Percentiles rank a stretch among this genome's conserved stretches.
Evolutionary conservation across 2,329 filamentous ascomycete species (phyloP).

Genomic region (Sclerotinia spermophila): DNA sequence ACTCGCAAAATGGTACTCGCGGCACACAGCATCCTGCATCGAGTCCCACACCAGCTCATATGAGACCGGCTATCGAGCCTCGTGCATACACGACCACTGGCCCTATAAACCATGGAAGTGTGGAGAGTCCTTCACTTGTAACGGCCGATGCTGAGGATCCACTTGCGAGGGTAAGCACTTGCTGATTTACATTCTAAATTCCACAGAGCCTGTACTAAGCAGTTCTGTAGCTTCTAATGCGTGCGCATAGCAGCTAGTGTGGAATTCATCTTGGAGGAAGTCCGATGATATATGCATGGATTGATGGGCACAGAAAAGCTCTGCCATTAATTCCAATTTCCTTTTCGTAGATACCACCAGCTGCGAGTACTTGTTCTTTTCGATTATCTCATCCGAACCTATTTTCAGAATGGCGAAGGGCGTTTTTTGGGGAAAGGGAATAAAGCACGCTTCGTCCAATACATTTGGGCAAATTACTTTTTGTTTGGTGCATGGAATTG

Average conservation of each 20-base stretch:
- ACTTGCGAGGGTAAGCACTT: constrained; percentile 34
- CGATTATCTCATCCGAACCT: constrained; percentile 16
- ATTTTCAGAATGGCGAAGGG: constrained; percentile 14
- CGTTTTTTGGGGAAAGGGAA: constrained; percentile 16
- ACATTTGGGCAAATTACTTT: constrained; percentile 4
- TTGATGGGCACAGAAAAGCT: constrained; percentile 8
- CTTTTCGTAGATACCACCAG: constrained; percentile 22
- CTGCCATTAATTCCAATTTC: constrained; percentile 14
- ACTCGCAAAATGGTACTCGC: constrained; percentile 24
- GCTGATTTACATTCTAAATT: constrained; percentile 13
- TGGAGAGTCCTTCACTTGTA: constrained; percentile 61
- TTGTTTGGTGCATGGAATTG: constrained; percentile 13
- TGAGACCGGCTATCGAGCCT: constrained; percentile 53
- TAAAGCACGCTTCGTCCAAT: constrained; percentile 16
- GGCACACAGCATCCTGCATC: constrained; percentile 20
- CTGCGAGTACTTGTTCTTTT: constrained; percentile 16
- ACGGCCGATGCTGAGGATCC: constrained; percentile 58
- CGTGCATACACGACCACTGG: constrained; percentile 69
- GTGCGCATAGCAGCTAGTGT: constrained; percentile 35
- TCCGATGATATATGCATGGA: constrained; percentile 14
- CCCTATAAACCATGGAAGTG: constrained; percentile 50
- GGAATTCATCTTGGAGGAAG: not conserved
- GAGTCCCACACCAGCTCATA: constrained; percentile 22
- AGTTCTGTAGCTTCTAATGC: constrained; percentile 36
- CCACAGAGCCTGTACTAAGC: constrained; percentile 24